A percentile compares a stretch with the other conserved stretches of the same genome.
Conservation (phyloP, 805 yeast species). For the Metschnikowia gelsemii region DNA sequence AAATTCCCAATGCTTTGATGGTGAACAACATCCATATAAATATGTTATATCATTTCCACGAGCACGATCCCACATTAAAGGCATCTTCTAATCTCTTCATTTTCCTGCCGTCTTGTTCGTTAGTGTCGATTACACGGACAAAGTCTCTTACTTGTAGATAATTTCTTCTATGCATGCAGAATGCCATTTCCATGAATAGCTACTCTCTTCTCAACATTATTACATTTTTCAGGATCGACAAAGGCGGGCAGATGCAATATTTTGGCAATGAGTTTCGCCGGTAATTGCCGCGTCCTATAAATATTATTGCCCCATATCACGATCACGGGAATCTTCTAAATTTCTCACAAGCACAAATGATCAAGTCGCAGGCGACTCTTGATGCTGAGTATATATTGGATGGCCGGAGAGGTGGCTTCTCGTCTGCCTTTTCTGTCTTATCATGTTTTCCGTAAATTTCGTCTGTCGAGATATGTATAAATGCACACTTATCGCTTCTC, state of each 20-base stretch:
- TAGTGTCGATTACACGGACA: constrained; percentile 35
- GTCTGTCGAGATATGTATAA: constrained; percentile 53
- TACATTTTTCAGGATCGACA: background rate
- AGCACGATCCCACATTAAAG: constrained; percentile 25
- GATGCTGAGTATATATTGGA: constrained; percentile 59
- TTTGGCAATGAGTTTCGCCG: constrained; percentile 50
- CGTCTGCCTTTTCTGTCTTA: constrained; percentile 26
- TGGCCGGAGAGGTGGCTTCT: constrained; percentile 42
- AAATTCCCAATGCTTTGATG: constrained; percentile 2
- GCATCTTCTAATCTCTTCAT: constrained; percentile 24
- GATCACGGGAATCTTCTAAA: constrained; percentile 44
- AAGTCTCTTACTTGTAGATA: constrained; percentile 48
- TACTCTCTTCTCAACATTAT: constrained; percentile 23
- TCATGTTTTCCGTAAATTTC: constrained; percentile 55
- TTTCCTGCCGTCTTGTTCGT: constrained; percentile 19
- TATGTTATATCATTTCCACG: constrained; percentile 22
- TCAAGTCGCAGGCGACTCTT: constrained; percentile 53
- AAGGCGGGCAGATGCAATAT: constrained; percentile 13
- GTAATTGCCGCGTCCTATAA: constrained; percentile 53
- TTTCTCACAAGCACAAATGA: constrained; percentile 44
- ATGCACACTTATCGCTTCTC: constrained; percentile 4
- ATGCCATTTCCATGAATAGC: constrained; percentile 52
- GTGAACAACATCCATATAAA: constrained; percentile 12
- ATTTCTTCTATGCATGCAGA: constrained; percentile 37
- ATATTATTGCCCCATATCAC: constrained; percentile 51